A percentile compares a stretch with the other conserved stretches of the same genome.
phyloP scores from a whole-genome alignment of 2,329 filamentous ascomycete genomes.

The Colletotrichum orbiculare region DNA sequence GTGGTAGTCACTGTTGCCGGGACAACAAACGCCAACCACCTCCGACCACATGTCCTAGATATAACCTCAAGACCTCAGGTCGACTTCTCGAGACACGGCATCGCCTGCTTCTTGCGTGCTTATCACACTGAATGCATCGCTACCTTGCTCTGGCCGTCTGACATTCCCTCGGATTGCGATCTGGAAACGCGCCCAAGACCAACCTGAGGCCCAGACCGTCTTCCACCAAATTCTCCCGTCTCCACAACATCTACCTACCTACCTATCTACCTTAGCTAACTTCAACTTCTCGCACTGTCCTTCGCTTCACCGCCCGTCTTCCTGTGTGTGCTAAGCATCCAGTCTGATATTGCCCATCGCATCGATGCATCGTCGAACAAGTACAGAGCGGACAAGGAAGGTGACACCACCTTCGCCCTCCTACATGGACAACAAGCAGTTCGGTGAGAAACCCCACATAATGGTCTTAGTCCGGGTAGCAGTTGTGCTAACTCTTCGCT shows the following conservation, averaged over 20 bases:
- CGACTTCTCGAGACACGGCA: background rate
- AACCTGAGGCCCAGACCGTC: too few relatives aligned
- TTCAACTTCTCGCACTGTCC: too few relatives aligned
- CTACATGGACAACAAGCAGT: slow-evolving; percentile 76
- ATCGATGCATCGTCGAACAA: slow-evolving; percentile 39
- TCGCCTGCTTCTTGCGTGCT: background rate
- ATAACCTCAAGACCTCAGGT: slow-evolving; percentile 29
- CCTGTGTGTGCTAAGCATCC: background rate
- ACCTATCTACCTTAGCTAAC: too few relatives aligned
- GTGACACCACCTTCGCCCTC: slow-evolving; percentile 70
- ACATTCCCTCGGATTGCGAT: too few relatives aligned
- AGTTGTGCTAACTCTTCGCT: slow-evolving; percentile 9
- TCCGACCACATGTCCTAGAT: slow-evolving; percentile 31
- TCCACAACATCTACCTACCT: background rate
- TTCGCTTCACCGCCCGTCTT: background rate
- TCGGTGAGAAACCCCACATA: slow-evolving; percentile 59
- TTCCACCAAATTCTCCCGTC: background rate
- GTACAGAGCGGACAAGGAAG: slow-evolving; percentile 59
- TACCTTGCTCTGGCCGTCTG: background rate
- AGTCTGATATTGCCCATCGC: background rate
- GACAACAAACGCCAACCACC: slow-evolving; percentile 29
- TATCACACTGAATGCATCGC: slow-evolving; percentile 5
- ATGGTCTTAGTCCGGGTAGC: slow-evolving; percentile 5
- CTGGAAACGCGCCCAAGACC: too few relatives aligned
- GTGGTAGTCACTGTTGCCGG: slow-evolving; percentile 29